Evolutionary conservation across 2,329 filamentous ascomycete genomes (phyloP), one percentile per base, ranked within the genome.

Genomic region (Colletotrichum tabaci): DNA sequence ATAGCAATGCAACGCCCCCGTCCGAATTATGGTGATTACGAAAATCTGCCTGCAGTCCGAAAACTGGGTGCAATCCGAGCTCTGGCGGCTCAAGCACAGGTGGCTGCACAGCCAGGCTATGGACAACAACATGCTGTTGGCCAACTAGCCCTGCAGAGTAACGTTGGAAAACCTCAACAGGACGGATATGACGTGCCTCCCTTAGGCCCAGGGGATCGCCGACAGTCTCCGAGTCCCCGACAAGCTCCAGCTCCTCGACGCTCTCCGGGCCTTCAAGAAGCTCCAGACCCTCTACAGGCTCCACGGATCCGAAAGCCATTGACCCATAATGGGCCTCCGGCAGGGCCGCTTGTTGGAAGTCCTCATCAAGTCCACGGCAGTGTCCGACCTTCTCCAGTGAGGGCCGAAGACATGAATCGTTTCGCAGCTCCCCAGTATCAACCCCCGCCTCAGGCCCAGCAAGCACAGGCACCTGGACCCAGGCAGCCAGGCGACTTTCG

Each of bases 11-110:
- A 10, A 38, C 8, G 35, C 9, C 8, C 2, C 35, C 35, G 35
- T 10, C 35, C 2, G 35, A 1, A 0, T 0, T 38, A 38, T 38
- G 35, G 9, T 38, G 2, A 10, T 3, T 1, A 0, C 2, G 35
- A 38, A 38, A 38, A 38, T 38, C 35, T 10, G 8, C 9, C 4
- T 30, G 26, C 1, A 30, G 2, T 4, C 26, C 26, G 3, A 26
- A 4, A 30, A 7, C 3, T 30, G 26, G 26, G 4, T 30, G 26
- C 26, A 30, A 30, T 7, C 26, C 26, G 5, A 30, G 26, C 26
- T 30, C 26, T 30, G 26, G n/a, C 21, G 23, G 35, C 30, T 23
- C 53, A 23, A n/a, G 30, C n/a, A 40, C 10, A 10, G 2, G 3
- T 40, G 12, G 53, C 53, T 38, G 12, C 12, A 2, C 7, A 16